These are phyloP conservation scores for Nidula niveotomentosa DNA, from an alignment of 1,284 basidiomycete species.

Conservation along the genomic window DNA sequence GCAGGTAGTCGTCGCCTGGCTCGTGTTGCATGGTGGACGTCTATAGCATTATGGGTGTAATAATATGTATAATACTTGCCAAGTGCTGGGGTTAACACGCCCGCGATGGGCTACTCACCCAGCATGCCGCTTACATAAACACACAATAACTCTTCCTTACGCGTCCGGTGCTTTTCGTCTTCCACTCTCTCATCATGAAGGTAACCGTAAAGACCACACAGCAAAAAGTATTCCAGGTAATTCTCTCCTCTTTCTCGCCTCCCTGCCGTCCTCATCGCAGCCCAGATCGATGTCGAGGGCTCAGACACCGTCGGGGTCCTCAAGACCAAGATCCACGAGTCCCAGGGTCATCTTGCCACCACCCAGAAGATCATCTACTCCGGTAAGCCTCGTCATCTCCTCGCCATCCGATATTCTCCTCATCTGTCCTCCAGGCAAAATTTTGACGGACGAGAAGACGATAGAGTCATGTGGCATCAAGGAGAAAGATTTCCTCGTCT, in stretches of 20 bases:
- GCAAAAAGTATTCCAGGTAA: conserved; percentile 82
- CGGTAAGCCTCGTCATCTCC: conserved; percentile 44
- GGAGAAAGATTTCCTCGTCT: conserved; percentile 98
- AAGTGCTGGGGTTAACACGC: not conserved
- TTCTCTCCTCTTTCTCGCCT: conserved; percentile 6
- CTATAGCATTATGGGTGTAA: not conserved
- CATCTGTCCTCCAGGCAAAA: conserved; percentile 68
- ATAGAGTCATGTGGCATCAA: conserved; percentile 91
- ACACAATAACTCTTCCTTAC: too few relatives aligned
- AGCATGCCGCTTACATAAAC: too few relatives aligned
- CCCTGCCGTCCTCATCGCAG: conserved; percentile 1
- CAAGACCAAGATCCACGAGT: conserved; percentile 84
- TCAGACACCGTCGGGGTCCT: conserved; percentile 77
- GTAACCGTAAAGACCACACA: conserved; percentile 93
- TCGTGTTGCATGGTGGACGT: conserved; percentile 54
- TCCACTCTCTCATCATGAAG: conserved; percentile 57
- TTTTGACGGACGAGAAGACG: conserved; percentile 87
- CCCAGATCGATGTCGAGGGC: conserved; percentile 80
- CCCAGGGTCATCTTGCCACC: conserved; percentile 74
- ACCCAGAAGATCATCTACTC: conserved; percentile 96
- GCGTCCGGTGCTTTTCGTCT: too few relatives aligned
- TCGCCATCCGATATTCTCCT: not conserved
- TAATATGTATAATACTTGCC: not conserved
- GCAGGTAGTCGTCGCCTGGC: conserved; percentile 73
- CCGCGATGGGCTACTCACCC: not conserved